These are phyloP conservation scores for Saccharomycopsis schoenii DNA, from an alignment of 805 yeast species.

Conservation along the genomic window DNA sequence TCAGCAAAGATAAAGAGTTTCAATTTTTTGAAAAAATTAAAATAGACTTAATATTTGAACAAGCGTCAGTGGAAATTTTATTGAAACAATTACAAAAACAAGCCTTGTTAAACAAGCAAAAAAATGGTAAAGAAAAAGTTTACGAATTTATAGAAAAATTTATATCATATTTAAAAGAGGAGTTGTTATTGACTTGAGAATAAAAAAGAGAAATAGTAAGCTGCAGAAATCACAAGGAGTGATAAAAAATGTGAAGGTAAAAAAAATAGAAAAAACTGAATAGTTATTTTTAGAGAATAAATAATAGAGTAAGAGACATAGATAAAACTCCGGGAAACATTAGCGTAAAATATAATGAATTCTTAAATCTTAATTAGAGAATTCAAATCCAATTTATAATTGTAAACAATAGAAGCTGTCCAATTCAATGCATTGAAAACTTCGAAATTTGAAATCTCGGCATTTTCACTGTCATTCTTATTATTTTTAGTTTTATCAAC, in stretches of 20 bases:
- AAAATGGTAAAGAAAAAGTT: neutral
- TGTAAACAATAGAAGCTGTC: constrained; percentile 7
- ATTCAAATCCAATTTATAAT: constrained; percentile 11
- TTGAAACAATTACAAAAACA: neutral
- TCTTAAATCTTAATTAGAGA: constrained; percentile 3
- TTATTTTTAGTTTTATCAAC: neutral
- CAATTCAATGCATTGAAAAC: constrained; percentile 15
- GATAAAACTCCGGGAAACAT: neutral
- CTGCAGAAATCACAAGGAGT: neutral
- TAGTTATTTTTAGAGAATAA: neutral
- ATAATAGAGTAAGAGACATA: neutral
- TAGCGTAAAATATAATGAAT: neutral
- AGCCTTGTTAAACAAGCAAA: neutral
- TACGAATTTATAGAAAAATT: neutral
- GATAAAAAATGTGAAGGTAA: neutral
- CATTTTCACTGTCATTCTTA: neutral
- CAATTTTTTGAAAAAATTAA: neutral
- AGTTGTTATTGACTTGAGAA: neutral
- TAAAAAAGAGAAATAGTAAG: neutral
- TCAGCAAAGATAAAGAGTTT: neutral
- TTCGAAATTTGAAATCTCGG: constrained; percentile 12
- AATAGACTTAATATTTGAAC: neutral
- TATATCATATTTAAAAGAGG: neutral
- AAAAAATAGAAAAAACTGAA: neutral
- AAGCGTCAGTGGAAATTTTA: neutral